phyloP scores from a whole-genome alignment of 148 eudicot genomes.

The Chenopodium berlandieri region DNA sequence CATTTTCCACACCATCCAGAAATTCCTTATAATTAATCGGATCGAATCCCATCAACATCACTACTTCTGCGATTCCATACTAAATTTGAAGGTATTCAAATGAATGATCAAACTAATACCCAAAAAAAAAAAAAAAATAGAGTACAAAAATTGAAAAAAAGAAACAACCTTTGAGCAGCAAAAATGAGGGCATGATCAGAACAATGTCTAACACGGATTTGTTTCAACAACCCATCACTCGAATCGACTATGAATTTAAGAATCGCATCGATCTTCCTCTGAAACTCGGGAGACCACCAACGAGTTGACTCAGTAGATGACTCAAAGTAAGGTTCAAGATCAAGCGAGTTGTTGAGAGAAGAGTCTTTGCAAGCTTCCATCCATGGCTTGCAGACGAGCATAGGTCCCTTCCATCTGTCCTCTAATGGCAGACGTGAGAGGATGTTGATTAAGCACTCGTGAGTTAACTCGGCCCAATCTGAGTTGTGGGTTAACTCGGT shows the following conservation, averaged over 20 bases:
- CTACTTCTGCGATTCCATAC: not conserved
- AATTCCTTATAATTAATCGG: not conserved
- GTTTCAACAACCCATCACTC: constrained; percentile 56
- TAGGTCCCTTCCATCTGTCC: constrained; percentile 62
- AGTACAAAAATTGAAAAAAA: not conserved
- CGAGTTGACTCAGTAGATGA: constrained; percentile 55
- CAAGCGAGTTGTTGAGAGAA: constrained; percentile 48
- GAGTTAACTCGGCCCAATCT: constrained; percentile 85
- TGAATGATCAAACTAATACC: not conserved
- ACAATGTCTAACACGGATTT: constrained; percentile 77
- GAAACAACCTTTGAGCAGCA: constrained; percentile 58
- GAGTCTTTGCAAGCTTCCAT: constrained; percentile 65
- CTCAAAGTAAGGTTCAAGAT: constrained; percentile 64
- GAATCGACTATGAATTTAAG: constrained; percentile 52
- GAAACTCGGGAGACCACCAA: constrained; percentile 77
- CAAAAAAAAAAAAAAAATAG: not conserved
- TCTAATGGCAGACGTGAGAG: constrained; percentile 62
- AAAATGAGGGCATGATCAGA: constrained; percentile 64
- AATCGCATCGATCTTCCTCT: constrained; percentile 63
- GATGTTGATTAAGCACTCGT: constrained; percentile 71
- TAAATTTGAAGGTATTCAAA: not conserved
- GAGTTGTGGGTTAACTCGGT: constrained; percentile 29
- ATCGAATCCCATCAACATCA: not conserved
- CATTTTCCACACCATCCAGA: no score
- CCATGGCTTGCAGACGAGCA: constrained; percentile 86